Evolutionary conservation across 2,329 filamentous ascomycete genomes (phyloP).

Genomic region (Fusarium sacchari): DNA sequence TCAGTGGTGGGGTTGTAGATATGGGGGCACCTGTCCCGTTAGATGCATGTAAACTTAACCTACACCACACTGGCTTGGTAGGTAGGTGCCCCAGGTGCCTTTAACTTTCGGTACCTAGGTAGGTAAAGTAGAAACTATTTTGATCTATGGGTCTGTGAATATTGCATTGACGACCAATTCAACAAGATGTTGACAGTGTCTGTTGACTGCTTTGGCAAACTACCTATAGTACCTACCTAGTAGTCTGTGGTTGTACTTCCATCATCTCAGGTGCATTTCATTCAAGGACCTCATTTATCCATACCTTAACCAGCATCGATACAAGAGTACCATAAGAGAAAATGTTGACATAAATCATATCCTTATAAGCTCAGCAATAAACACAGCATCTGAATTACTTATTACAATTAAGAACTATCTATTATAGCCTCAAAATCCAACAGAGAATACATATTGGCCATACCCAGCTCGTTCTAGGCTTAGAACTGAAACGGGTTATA

Average conservation of each 20-base stretch:
- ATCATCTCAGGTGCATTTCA: not conserved
- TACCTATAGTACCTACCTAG: too few species aligned
- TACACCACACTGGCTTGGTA: not conserved
- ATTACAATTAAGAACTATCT: not conserved
- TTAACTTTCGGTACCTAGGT: not conserved
- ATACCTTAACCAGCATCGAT: not conserved
- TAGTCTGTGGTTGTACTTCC: not conserved
- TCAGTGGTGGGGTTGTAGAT: conserved; percentile 45
- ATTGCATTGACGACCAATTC: not conserved
- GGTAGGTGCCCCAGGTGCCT: not conserved
- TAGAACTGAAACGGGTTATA: conserved; percentile 51
- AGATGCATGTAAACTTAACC: conserved; percentile 39
- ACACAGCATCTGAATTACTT: not conserved
- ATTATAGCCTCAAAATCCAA: not conserved
- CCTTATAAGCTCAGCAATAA: not conserved
- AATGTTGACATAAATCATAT: not conserved
- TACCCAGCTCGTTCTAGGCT: not conserved
- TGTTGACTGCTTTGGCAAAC: not conserved
- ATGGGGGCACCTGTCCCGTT: conserved; percentile 39
- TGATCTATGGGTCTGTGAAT: not conserved
- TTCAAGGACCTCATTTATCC: not conserved
- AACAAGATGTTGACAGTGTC: not conserved
- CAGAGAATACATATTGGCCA: not conserved
- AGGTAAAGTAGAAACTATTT: not conserved
- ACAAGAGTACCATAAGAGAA: not conserved